phyloP scores from a whole-genome alignment of 176 grass and related monocot genomes.

The Rhynchospora breviuscula region DNA sequence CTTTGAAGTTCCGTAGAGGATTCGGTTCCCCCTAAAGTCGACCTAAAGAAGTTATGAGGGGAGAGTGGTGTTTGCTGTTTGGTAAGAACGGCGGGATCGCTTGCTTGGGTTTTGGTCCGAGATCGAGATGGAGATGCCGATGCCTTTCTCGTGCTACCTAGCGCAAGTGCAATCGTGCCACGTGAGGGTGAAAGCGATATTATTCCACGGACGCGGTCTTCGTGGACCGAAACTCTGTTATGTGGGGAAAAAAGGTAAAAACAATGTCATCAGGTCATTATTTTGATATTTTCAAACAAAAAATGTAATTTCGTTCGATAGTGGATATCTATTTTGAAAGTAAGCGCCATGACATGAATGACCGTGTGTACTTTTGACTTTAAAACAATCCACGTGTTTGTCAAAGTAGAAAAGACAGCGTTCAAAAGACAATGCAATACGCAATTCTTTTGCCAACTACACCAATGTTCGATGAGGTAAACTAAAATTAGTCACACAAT shows the following conservation, averaged over 20 bases:
- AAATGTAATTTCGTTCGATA: neutral
- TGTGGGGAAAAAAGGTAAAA: too few species aligned
- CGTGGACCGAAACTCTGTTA: neutral
- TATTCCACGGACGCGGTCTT: neutral
- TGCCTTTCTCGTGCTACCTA: conserved; percentile 7
- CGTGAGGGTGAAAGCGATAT: neutral
- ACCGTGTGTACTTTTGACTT: neutral
- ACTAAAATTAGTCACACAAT: too few species aligned
- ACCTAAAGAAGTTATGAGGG: neutral
- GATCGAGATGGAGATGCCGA: neutral
- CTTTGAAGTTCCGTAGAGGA: too few species aligned
- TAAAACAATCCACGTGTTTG: neutral
- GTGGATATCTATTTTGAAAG: neutral
- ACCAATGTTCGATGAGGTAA: too few species aligned
- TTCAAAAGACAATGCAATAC: too few species aligned
- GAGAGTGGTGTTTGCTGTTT: neutral
- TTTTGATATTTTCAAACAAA: neutral
- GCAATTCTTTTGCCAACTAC: too few species aligned
- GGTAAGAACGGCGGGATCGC: neutral
- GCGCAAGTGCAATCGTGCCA: neutral
- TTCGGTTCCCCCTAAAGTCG: too few species aligned
- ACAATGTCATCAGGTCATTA: neutral
- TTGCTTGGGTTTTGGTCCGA: neutral
- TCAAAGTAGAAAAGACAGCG: neutral
- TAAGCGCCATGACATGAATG: neutral